phyloP scores from a whole-genome alignment of 1,284 basidiomycete species.

The Dichomitus squalens region DNA sequence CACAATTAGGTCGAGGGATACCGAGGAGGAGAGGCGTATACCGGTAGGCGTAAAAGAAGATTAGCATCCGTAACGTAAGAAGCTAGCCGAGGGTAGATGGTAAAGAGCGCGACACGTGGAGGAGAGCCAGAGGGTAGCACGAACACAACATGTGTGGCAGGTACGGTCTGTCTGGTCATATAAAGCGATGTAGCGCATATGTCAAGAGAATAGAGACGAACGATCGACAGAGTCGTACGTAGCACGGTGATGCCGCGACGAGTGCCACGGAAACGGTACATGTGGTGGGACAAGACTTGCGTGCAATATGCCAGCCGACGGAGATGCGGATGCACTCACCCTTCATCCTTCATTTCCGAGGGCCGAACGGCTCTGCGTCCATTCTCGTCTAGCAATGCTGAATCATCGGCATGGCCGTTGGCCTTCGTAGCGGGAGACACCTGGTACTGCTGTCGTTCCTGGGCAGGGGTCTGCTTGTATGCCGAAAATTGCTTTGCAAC shows the following conservation, averaged over 20 bases:
- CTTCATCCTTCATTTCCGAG: conserved; percentile 91
- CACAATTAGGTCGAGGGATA: conserved; percentile 29
- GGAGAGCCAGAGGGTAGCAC: conserved; percentile 3
- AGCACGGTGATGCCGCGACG: conserved; percentile 26
- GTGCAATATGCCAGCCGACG: conserved; percentile 13
- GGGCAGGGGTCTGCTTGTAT: conserved; percentile 69
- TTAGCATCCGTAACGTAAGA: conserved; percentile 35
- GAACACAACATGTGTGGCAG: conserved; percentile 10
- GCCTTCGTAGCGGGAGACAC: conserved; percentile 19
- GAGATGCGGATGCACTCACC: conserved; percentile 63
- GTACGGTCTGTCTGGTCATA: conserved; percentile 17
- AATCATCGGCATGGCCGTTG: conserved; percentile 15
- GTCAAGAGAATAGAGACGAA: conserved; percentile 18
- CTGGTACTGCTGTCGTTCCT: conserved; percentile 58
- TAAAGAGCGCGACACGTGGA: background rate
- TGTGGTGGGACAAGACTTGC: conserved; percentile 6
- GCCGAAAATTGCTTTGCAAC: conserved; percentile 71
- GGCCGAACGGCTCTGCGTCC: conserved; percentile 46
- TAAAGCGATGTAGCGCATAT: conserved; percentile 13
- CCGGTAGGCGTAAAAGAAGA: conserved; percentile 27
- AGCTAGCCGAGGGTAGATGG: conserved; percentile 27
- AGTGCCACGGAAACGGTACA: conserved; percentile 14
- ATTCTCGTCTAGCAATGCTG: conserved; percentile 1
- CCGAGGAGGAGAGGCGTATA: conserved; percentile 21
- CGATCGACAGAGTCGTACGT: conserved; percentile 24